Base-by-base conservation (phyloP, 495 filamentous ascomycete species). In the Penicillium simplicissimum region DNA sequence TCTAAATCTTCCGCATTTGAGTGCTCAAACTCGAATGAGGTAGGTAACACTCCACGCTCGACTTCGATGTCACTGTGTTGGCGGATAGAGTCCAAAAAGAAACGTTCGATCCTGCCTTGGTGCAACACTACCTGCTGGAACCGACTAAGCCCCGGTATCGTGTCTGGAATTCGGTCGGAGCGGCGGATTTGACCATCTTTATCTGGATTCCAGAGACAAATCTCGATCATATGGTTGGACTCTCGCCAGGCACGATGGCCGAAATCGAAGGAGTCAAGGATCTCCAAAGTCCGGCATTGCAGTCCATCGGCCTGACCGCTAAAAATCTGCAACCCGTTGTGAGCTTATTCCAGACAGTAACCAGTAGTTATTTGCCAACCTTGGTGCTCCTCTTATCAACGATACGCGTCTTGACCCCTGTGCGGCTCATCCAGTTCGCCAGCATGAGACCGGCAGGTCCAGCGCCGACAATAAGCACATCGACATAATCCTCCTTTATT, bases 401-500 rank as follows among this genome's bases (percentile, higher is more conserved):
- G 25, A 88, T 83, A 8, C 83, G 78, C 7, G 82, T 70, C 28
- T 80, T 73, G 60, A 89, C 75, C 5, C 82, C 83, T 60, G 74
- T 84, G 52, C 79, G 79, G 45, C 84, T 77, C 65, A 88, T 76
- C 81, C 85, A 88, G 28, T 76, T 75, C 0, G 87, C 83, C 45
- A 81, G 75, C 81, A 88, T 87, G 3, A 88, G 78, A 21, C 81
- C 87, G 0, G 86, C 84, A 0, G 87, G 87, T 4, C 87, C 86
- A 48, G 86, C 86, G 5, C 87, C 87, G 25, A 88, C 72, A 31
- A 89, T 84, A 58, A 90, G 72, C 3, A 72, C 70, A 54, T 72
- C 70, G 10, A 65, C 60, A 38, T 61, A 38, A 49, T 47, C 23
- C 23, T 25, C 23, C 58, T 40, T 63, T 57, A 56, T 31, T 7